phyloP scores from a whole-genome alignment of 345 rosid genomes.

The Geranium rotundifolium region DNA sequence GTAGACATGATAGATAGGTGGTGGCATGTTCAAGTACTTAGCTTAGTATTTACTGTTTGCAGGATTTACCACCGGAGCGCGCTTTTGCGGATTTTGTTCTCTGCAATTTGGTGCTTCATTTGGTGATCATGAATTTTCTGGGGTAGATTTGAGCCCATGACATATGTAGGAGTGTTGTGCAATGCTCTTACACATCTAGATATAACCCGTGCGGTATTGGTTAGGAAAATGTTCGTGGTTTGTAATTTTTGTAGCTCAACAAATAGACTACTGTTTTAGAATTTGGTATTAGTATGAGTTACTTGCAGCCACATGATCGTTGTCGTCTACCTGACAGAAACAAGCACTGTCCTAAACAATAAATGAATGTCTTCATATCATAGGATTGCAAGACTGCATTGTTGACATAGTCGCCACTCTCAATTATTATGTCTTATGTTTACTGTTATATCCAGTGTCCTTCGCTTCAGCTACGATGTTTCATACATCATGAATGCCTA shows the following conservation, averaged over 20 bases:
- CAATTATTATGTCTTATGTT: too few relatives aligned
- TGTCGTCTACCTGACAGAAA: too few relatives aligned
- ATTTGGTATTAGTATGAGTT: background rate
- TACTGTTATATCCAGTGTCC: too few relatives aligned
- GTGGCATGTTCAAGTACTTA: background rate
- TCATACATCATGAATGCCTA: too few relatives aligned
- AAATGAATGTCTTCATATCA: too few relatives aligned
- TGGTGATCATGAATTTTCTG: constrained; percentile 39
- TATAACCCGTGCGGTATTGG: background rate
- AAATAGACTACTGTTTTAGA: background rate
- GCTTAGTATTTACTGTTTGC: background rate
- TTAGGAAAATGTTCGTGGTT: background rate
- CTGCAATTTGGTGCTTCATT: constrained; percentile 41
- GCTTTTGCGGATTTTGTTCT: constrained; percentile 42
- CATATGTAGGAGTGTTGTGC: background rate
- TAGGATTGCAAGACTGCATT: too few relatives aligned
- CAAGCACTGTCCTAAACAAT: too few relatives aligned
- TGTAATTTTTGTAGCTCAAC: too few relatives aligned
- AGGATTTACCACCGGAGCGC: constrained; percentile 36
- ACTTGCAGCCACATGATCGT: background rate
- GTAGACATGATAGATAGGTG: background rate
- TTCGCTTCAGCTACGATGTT: too few relatives aligned
- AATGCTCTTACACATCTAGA: background rate
- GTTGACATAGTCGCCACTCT: too few relatives aligned
- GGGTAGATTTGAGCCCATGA: constrained; percentile 20